Evolutionary conservation across 768 basidiomycete species (phyloP), one percentile per base, ranked within the genome.

Genomic region (Suillus subaureus): DNA sequence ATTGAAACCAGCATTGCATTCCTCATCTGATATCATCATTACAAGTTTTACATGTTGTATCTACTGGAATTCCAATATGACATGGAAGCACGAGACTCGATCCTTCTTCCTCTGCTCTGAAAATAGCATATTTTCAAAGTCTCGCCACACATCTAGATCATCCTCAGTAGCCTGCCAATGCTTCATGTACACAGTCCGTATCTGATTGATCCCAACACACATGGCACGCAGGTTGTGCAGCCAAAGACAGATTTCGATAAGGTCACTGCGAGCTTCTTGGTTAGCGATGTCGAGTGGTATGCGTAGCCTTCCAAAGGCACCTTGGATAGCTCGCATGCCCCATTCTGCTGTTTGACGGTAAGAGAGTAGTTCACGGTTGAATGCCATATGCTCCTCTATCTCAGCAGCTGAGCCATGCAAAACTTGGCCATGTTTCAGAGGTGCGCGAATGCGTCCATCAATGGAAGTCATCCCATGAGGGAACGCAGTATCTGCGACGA

Each of bases 311-410:
- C 84, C 81, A 75, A 84, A 86, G 1, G 81, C 79, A 3, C 82
- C 81, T 66, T 84, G 83, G 8, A 86, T 61, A 5, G 73, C 65
- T 0, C 74, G 73, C 76, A 81, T 85, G 0, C 84, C 84, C 85
- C 83, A 87, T 67, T 86, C 82, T 13, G 82, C 83, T 0, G 83
- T 80, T 69, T 87, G 84, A 1, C 79, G 68, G 66, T 73, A 84
- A 4, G 81, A 83, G 0, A 85, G 70, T 0, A 85, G 75, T 65
- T 85, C 70, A 0, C 72, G 57, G 68, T 85, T 74, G 60, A 76
- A 79, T 1, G 47, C 69, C 37, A 79, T 54, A 0, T 68, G 23
- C 28, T 72, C 66, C 7, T 69, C 68, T 11, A 73, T 70, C 35
- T 76, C 70, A 9, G 64, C 56, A 15, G 31, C 31, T 42, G 68